Percentiles rank a stretch among this genome's conserved stretches.
Evolutionary conservation across 352 stramenopile genomes (phyloP).

Genomic region (Globisporangium rhizosaccharum): DNA sequence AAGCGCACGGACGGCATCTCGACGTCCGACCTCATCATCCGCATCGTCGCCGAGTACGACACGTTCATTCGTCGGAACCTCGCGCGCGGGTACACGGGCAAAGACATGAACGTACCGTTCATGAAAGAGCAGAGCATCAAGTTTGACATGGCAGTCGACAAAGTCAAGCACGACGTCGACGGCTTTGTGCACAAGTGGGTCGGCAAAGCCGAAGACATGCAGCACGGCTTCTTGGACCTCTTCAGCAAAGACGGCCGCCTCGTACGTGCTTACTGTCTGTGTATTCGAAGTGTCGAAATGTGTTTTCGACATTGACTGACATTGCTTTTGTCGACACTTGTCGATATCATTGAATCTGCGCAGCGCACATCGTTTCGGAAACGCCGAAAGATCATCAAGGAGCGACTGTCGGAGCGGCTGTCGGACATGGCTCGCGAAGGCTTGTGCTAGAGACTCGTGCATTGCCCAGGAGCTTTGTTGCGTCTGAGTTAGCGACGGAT

Average conservation of each 20-base stretch:
- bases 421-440: too few relatives aligned
- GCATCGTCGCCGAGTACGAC: conserved; percentile 89
- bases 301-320: too few relatives aligned
- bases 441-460: too few relatives aligned
- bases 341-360: too few relatives aligned
- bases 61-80: conserved; percentile 90
- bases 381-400: too few relatives aligned
- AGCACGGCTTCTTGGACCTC: conserved; percentile 69
- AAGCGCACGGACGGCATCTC: conserved; percentile 89
- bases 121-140: conserved; percentile 88
- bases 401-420: too few relatives aligned
- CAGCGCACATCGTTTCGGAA: too few relatives aligned
- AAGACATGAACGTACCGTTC: conserved; percentile 90
- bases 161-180: conserved; percentile 77
- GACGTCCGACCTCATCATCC: conserved; percentile 87
- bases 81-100: conserved; percentile 84
- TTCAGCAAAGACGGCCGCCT: conserved; percentile 74
- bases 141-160: conserved; percentile 83
- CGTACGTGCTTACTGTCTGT: conserved; percentile 26
- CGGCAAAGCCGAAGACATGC: conserved; percentile 74
- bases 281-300: not conserved
- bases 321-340: too few relatives aligned
- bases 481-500: too few relatives aligned
- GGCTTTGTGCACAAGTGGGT: conserved; percentile 73
- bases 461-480: too few relatives aligned